Evolutionary conservation across 345 rosid species (phyloP), one percentile per base, ranked within the genome.

Genomic region (Lepidium sativum): DNA sequence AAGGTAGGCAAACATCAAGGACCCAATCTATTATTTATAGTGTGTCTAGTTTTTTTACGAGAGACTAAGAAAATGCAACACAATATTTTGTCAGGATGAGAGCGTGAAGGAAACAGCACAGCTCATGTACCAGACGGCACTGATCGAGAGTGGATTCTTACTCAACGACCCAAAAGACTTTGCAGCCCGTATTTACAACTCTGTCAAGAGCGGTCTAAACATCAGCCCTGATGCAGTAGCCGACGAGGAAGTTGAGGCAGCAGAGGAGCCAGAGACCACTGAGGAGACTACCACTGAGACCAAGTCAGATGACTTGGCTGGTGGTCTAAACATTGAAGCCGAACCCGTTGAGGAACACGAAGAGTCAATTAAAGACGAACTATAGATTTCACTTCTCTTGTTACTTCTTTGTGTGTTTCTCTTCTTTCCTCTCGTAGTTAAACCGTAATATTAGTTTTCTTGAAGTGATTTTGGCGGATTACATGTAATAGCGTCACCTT

Each of bases 101-200:
- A 55, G 67, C 21, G 82, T 90, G 50, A 88, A 81, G 83, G 81
- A 84, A 70, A 94, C 91, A 5, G 97, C 95, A 5, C 87, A 78
- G 42, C 96, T 94, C 62, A 80, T 94, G 70, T 88, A 94, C 83
- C 97, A 90, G 70, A 90, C 97, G 0, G 95, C 99, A 13, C 82
- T 90, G 16, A 79, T 94, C 86, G 99, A 94, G 86, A 94, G 97
- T 72, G 99, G 99, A 53, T 94, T 90, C 78, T 40, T 77, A 54
- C 82, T 80, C 50, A 67, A 12, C 1, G 95, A 94, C 61, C 97
- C 97, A 5, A 90, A 90, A 70, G 97, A 85, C 62, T 94, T 94
- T 34, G 96, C 99, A 8, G 86, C 83, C 18, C 80, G 84, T 14
- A 88, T 90, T 55, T 90, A 90, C 68, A 71, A 72, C 81, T 82